A percentile compares a stretch with the other conserved stretches of the same genome.
phyloP scores from a whole-genome alignment of 306 rosid species.

The Dalbergia oliveri region DNA sequence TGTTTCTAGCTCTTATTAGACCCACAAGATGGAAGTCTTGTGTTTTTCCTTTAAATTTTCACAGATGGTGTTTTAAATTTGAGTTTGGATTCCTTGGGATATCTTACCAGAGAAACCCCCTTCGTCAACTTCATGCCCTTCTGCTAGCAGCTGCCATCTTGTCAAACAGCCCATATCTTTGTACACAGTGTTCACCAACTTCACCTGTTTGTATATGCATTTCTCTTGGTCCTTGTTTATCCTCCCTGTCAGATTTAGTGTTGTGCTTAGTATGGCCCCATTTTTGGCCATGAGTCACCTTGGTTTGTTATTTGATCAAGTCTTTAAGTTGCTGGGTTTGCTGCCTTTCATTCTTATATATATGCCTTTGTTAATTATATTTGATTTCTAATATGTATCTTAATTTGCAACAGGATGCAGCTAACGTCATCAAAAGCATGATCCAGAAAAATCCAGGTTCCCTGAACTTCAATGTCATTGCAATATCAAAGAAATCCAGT shows the following conservation, averaged over 20 bases:
- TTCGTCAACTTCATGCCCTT: neutral
- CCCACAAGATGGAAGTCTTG: too few species aligned
- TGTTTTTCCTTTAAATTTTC: too few species aligned
- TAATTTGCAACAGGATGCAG: conserved; percentile 68
- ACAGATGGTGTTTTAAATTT: neutral
- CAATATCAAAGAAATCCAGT: conserved; percentile 70
- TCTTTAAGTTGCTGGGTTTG: neutral
- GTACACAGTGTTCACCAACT: neutral
- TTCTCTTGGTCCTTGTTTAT: neutral
- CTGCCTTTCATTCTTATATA: neutral
- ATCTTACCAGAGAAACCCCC: neutral
- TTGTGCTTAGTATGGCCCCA: neutral
- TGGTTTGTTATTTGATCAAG: conserved; percentile 28
- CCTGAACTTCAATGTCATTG: conserved; percentile 85
- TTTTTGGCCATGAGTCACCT: neutral
- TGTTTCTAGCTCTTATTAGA: too few species aligned
- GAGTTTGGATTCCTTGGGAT: neutral
- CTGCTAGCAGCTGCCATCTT: neutral
- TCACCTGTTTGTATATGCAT: conserved; percentile 11
- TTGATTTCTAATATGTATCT: conserved; percentile 2
- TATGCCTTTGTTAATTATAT: neutral
- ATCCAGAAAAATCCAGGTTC: conserved; percentile 81
- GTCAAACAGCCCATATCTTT: neutral
- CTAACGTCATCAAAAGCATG: conserved; percentile 72
- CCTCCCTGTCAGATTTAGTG: neutral